Base-by-base conservation (phyloP, 768 basidiomycete species). In the Rhizopogon vinicolor region DNA sequence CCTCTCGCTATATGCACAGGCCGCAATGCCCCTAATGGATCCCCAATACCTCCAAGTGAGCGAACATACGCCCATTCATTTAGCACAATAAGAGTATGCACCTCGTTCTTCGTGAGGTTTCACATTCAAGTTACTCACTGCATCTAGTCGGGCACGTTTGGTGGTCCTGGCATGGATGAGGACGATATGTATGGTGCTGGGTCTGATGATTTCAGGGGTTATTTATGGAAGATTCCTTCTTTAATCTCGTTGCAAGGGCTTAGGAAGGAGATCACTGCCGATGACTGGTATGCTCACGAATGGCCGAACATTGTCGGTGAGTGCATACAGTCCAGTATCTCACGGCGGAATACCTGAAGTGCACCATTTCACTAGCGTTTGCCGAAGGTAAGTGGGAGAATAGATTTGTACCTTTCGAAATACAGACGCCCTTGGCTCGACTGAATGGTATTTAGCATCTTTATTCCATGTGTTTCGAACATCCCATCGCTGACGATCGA, bases 201-300 rank as follows among this genome's bases (percentile, higher is more conserved):
- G 14, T 91, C 89, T 9, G 91, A 93, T 64, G 89, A 93, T 66
- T 93, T 92, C 64, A 76, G 84, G 39, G 82, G 78, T 18, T 93
- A 93, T 60, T 65, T 91, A 25, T 93, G 91, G 91, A 82, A 79
- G 60, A 73, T 93, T 35, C 91, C 91, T 3, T 62, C 77, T 12
- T 58, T 78, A 3, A 55, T 62, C 9, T 68, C 72, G 13, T 74
- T 90, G 44, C 55, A 63, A 1, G 75, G 75, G 28, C 68, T 69
- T 56, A 75, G 89, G 42, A 65, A 68, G 49, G 74, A 78, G 44
- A 66, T 89, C 44, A 67, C 69, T 31, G 57, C 70, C 14, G 67
- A 71, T 14, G 74, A 80, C 51, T 85, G 87, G 85, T 59, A 62
- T 16, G 64, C 64, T 14, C 60, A 57, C 39, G 69, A 68, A 54